Evolutionary conservation across 257 asterid genomes (phyloP), one percentile per base, ranked within the genome.

Genomic region (Solanum gracilifrons): DNA sequence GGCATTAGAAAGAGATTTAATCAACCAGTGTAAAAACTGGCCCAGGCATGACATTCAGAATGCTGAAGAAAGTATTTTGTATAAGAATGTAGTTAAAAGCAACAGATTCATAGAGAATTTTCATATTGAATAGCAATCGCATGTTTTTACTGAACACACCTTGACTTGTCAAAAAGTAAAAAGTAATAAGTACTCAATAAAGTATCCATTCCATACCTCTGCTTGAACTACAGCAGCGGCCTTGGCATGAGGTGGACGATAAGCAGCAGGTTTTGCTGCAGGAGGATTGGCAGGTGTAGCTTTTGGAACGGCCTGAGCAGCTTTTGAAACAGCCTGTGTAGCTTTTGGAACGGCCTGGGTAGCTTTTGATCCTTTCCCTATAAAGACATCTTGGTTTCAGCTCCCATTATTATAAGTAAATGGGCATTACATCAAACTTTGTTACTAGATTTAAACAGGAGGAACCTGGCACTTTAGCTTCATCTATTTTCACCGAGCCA

Each of bases 231-330:
- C 91, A 85, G 94, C 99, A 23, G 97, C 97, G 73, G 97, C 96
- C 91, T 97, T 97, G 85, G 98, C 98, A 87, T 95, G 98, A 85
- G 99, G 99, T 12, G 99, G 99, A 46, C 98, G 95, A 92, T 97
- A 97, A 85, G 99, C 99, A 90, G 99, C 93, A 58, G 98, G 98
- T 88, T 97, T 97, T 87, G 92, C 97, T 27, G 92, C 88, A 37
- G 95, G 60, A 84, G 92, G 88, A 64, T 89, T 95, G 82, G 94
- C 91, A 87, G 95, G 90, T 75, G 90, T 85, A 83, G 94, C 91
- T 89, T 93, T 95, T 55, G 94, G 89, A 55, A 90, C 75, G 41
- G 90, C 84, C 64, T 79, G 89, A 75, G 90, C 76, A 75, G 95
- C 91, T 89, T 93, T 95, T 55, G 94, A 88, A 64, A 90, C 72